Evolutionary conservation across 495 filamentous ascomycete species (phyloP).

Genomic region (Chaetomium tenue): DNA sequence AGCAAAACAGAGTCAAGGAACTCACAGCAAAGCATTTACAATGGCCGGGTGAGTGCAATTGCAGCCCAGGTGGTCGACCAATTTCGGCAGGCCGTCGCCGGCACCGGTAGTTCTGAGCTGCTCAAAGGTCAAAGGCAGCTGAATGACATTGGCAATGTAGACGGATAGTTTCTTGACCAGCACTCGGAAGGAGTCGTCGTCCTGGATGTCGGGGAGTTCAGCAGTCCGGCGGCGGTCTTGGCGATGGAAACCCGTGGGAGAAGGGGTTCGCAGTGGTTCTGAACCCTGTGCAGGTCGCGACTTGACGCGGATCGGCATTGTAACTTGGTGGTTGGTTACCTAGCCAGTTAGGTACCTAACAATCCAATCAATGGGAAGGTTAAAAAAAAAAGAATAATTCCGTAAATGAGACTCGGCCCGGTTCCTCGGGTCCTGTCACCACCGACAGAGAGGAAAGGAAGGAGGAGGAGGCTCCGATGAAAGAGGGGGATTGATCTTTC

Average conservation of each 20-base stretch:
- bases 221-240: conserved; percentile 26
- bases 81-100: conserved; percentile 59
- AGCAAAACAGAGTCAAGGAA: conserved; percentile 7
- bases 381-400: background rate
- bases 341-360: too few species aligned
- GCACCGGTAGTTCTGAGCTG: conserved; percentile 67
- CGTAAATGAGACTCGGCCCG: background rate
- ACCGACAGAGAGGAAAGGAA: background rate
- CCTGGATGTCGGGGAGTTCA: conserved; percentile 62
- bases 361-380: background rate
- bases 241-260: conserved; percentile 23
- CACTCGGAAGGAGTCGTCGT: conserved; percentile 61
- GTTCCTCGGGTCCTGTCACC: background rate
- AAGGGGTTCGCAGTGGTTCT: conserved; percentile 28
- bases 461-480: conserved; percentile 4
- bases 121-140: conserved; percentile 71
- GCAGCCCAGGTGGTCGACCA: conserved; percentile 64
- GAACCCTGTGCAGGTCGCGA: conserved; percentile 35
- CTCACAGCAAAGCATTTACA: conserved; percentile 76
- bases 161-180: conserved; percentile 67
- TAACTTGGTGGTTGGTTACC: too few species aligned
- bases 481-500: conserved; percentile 13
- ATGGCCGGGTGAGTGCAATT: conserved; percentile 70
- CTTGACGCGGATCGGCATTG: conserved; percentile 50
- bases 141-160: conserved; percentile 66